A percentile compares a stretch with the other conserved stretches of the same genome.
Conservation (phyloP, 2,329 filamentous ascomycete genomes). For the Colletotrichum acutatum region DNA sequence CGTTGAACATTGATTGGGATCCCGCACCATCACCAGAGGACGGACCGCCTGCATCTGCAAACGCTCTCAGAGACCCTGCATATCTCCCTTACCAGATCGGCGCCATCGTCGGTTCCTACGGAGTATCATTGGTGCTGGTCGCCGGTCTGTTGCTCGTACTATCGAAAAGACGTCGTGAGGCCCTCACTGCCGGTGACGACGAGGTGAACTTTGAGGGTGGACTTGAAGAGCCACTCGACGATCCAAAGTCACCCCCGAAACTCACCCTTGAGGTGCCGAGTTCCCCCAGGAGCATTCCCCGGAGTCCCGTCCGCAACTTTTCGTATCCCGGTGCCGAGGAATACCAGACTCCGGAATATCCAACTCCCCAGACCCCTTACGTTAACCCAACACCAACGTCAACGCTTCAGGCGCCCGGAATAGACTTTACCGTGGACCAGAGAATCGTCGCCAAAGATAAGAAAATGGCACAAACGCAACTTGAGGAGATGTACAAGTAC, state of each 20-base stretch:
- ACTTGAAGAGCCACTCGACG: conserved; percentile 37
- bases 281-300: conserved; percentile 38
- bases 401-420: conserved; percentile 64
- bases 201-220: conserved; percentile 52
- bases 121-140: conserved; percentile 79
- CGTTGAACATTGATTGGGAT: conserved; percentile 62
- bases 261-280: conserved; percentile 37
- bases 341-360: conserved; percentile 46
- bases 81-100: conserved; percentile 85
- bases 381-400: conserved; percentile 58
- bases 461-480: conserved; percentile 80
- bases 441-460: conserved; percentile 79
- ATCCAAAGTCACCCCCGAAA: conserved; percentile 39
- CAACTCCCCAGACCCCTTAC: conserved; percentile 49
- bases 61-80: conserved; percentile 63
- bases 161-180: conserved; percentile 64
- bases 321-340: conserved; percentile 59
- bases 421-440: conserved; percentile 80
- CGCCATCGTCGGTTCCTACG: conserved; percentile 86
- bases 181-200: conserved; percentile 63
- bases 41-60: conserved; percentile 68
- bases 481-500: conserved; percentile 90
- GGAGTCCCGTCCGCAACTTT: conserved; percentile 56
- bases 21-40: conserved; percentile 70
- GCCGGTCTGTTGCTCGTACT: conserved; percentile 73